Base-by-base conservation (phyloP, 2,329 filamentous ascomycete genomes). In the Bipolaris gigantea region DNA sequence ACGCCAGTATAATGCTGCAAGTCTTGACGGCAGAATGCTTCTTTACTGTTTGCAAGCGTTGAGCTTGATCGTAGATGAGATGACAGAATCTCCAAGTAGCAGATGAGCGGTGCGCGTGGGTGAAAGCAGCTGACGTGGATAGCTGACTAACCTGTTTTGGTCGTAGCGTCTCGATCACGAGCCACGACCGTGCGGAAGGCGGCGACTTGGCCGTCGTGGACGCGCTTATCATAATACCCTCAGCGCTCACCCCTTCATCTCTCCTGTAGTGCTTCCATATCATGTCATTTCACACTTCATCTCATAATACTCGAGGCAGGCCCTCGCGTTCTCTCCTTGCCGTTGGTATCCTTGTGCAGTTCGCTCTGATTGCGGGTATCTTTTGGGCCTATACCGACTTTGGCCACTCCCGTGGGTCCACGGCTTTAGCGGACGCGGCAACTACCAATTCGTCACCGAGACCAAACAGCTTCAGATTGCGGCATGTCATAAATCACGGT, bases 401-500 rank as follows among this genome's bases (percentile, higher is more conserved):
- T 48, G 50, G 55, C 38, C 35, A 47, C 16, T 48, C 53, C 33
- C 50, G 33, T 49, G 43, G 45, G 19, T 54, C 55, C 23, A 52
- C 56, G 50, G 48, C 42, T 41, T 23, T 57, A 48, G 48, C 44
- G 40, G 52, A 55, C 33, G 39, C 53, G 43, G 11, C 47, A 48
- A 30, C 43, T 8, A 25, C 36, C 27, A 34, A 40, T 42, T 9
- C 42, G 33, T 23, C 52, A 36, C 23, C 52, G 21, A 50, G 23
- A 27, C 23, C 55, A 48, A 48, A 58, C 42, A 63, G 57, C 16
- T 48, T 73, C 16, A 63, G 51, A n/a, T 53, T 73, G 36, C 64
- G 71, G 47, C 69, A 73, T 42, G 50, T 73, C 7, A 60, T 70
- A 25, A 69, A 73, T 48, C 70, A 73, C 64, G 69, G 70, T 34